These are phyloP conservation scores for Plasmodium yoelii DNA, from an alignment of 169 alveolate species.

Conservation along the genomic window DNA sequence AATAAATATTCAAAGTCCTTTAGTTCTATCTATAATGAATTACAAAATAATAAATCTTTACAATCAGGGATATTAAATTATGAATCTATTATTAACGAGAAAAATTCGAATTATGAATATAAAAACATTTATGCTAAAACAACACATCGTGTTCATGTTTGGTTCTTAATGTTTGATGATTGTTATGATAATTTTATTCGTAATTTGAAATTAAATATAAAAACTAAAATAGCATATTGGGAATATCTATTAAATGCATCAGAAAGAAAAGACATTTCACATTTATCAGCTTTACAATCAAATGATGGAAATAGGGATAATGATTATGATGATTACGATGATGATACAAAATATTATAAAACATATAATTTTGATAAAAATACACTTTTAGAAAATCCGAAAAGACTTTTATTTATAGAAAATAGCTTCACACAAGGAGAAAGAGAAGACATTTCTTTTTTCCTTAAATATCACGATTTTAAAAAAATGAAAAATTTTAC, in stretches of 20 bases:
- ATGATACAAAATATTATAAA: slow-evolving; percentile 11
- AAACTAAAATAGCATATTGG: slow-evolving; percentile 70
- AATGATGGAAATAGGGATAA: background rate
- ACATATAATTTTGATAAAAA: slow-evolving; percentile 54
- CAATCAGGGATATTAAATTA: slow-evolving; percentile 41
- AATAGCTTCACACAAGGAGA: slow-evolving; percentile 44
- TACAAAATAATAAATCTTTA: slow-evolving; percentile 41
- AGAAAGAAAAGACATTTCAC: slow-evolving; percentile 25
- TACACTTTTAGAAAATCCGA: slow-evolving; percentile 68
- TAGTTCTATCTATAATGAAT: slow-evolving; percentile 22
- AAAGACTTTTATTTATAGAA: slow-evolving; percentile 68
- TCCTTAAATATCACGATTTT: slow-evolving; percentile 54
- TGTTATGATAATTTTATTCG: slow-evolving; percentile 53
- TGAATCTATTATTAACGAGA: slow-evolving; percentile 23
- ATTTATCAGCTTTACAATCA: background rate
- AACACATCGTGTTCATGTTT: slow-evolving; percentile 71
- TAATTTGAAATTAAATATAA: slow-evolving; percentile 66
- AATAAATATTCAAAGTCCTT: slow-evolving; percentile 50
- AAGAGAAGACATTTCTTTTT: slow-evolving; percentile 47
- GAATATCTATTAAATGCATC: slow-evolving; percentile 54
- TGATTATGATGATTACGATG: background rate
- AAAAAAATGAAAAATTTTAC: slow-evolving; percentile 63
- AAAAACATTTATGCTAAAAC: slow-evolving; percentile 57
- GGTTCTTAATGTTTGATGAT: slow-evolving; percentile 72
- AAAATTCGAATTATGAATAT: slow-evolving; percentile 32